Conservation (phyloP, 2,329 filamentous ascomycete genomes). For the Xylaria sp. region DNA sequence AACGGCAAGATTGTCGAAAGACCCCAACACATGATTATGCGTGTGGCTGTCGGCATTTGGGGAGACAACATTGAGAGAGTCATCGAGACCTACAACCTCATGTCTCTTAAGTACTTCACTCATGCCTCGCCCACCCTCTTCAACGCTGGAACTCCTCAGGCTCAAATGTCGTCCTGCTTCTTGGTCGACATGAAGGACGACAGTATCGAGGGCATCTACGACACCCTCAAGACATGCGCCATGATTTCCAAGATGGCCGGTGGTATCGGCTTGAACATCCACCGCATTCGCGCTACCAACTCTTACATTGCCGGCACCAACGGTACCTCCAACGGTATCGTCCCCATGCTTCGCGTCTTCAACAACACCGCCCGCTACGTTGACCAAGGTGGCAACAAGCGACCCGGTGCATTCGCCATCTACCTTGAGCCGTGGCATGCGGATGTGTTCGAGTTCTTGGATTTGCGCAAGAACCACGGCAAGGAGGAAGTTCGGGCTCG, state of each 20-base stretch:
- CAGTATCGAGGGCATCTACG: conserved; percentile 98
- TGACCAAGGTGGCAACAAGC: conserved; percentile 98
- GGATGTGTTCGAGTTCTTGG: conserved; percentile 95
- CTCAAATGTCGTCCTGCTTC: conserved; percentile 97
- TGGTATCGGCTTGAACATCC: conserved; percentile 93
- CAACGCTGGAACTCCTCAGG: conserved; percentile 91
- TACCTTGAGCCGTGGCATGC: conserved; percentile 99
- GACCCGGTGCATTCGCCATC: conserved; percentile 95
- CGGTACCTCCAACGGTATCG: conserved; percentile 93
- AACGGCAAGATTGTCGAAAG: conserved; percentile 94
- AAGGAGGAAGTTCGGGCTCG: conserved; percentile 97
- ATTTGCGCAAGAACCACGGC: conserved; percentile 97
- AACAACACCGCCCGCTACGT: conserved; percentile 99
- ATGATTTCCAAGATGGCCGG: conserved; percentile 99
- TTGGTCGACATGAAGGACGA: conserved; percentile 99
- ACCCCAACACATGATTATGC: conserved; percentile 99
- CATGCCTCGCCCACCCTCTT: conserved; percentile 97
- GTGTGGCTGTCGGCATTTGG: conserved; percentile 95
- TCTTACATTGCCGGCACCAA: conserved; percentile 98
- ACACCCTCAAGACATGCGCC: conserved; percentile 97
- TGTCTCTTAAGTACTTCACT: conserved; percentile 98
- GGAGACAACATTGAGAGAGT: conserved; percentile 91
- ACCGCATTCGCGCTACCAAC: conserved; percentile 93
- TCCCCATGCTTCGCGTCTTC: conserved; percentile 97
- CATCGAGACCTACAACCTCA: conserved; percentile 96